Conservation (phyloP, 306 rosid species). For the Cucumis cinereus region DNA sequence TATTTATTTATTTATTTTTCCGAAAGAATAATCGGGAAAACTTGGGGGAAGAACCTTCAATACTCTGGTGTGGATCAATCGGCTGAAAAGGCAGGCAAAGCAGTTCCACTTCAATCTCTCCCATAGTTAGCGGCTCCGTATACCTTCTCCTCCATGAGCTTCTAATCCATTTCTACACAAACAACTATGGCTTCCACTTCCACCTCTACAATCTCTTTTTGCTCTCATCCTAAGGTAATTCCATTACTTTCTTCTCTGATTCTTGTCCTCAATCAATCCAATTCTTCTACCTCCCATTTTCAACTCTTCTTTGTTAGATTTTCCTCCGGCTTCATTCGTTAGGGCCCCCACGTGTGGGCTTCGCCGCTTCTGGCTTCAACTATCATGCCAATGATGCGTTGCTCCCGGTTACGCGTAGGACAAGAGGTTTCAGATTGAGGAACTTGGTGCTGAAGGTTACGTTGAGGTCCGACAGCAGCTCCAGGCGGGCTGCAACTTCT, state of each 20-base stretch:
- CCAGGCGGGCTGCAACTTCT: conserved; percentile 30
- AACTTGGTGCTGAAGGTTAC: conserved; percentile 36
- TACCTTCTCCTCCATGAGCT: background rate
- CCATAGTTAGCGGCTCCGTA: background rate
- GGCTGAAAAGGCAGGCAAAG: background rate
- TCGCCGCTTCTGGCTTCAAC: conserved; percentile 13
- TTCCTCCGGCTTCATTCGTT: conserved; percentile 17
- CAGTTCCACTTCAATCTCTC: background rate
- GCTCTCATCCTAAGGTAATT: conserved; percentile 42
- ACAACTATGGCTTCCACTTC: conserved; percentile 48
- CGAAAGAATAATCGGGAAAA: background rate
- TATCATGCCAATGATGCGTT: conserved; percentile 3
- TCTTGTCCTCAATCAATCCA: background rate
- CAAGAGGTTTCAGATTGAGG: conserved; percentile 19
- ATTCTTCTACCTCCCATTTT: background rate
- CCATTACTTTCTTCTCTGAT: background rate
- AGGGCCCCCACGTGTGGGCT: conserved; percentile 11
- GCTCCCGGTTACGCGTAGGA: conserved; percentile 18
- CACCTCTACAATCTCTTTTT: conserved; percentile 44
- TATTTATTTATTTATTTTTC: no score
- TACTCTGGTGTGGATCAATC: background rate
- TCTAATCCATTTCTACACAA: background rate
- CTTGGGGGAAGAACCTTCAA: background rate
- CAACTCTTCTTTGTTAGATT: conserved; percentile 9
- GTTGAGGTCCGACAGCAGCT: conserved; percentile 28